phyloP scores from a whole-genome alignment of 257 asterid genomes.

The Solanum sparsipilum region DNA sequence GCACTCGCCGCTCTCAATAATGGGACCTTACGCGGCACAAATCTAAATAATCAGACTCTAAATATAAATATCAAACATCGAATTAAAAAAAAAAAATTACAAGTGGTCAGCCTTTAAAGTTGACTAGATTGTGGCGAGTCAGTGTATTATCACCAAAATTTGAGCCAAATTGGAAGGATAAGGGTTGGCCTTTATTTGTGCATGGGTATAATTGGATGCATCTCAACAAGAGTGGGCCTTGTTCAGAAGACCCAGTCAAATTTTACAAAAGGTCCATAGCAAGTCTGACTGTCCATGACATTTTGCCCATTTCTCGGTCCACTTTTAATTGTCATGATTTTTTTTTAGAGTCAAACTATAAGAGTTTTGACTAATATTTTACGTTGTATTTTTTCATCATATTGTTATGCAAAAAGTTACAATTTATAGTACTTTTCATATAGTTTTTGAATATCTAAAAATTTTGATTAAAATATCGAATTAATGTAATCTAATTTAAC shows the following conservation, averaged over 20 bases:
- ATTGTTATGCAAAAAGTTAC: too few relatives aligned
- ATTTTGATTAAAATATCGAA: too few relatives aligned
- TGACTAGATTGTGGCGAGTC: not conserved
- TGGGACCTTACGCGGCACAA: rapidly evolving
- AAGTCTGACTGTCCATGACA: not conserved
- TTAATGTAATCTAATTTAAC: too few relatives aligned
- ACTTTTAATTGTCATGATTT: too few relatives aligned
- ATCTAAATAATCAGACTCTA: rapidly evolving
- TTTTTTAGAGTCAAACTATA: too few relatives aligned
- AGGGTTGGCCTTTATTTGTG: not conserved
- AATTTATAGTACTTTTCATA: too few relatives aligned
- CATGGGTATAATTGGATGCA: not conserved
- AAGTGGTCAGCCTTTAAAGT: too few relatives aligned
- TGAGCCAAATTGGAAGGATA: not conserved
- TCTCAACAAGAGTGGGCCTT: not conserved
- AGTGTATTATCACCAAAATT: not conserved
- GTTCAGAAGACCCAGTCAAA: not conserved
- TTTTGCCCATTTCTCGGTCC: too few relatives aligned
- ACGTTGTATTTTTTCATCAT: rapidly evolving
- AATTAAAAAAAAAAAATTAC: too few relatives aligned
- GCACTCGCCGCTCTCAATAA: not conserved
- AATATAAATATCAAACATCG: rapidly evolving
- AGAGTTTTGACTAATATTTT: rapidly evolving
- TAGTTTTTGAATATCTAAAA: too few relatives aligned
- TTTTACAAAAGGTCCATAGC: not conserved